Conservation (phyloP, 495 filamentous ascomycete genomes). For the Xylaria grammica region DNA sequence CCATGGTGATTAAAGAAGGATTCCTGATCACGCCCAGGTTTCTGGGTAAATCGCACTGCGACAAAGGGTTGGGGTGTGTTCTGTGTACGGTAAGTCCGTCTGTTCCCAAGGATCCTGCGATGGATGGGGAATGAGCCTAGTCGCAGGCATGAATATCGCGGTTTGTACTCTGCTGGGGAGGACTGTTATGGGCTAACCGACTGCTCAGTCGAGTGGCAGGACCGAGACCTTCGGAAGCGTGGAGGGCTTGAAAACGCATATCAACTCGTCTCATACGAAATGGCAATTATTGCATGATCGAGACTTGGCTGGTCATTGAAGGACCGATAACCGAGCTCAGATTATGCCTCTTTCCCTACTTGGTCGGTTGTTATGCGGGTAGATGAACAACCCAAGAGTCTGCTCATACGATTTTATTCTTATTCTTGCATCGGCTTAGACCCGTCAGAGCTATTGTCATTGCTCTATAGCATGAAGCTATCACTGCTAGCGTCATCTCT, state of each 20-base stretch:
- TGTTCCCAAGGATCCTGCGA: conserved; percentile 27
- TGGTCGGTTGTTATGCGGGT: not conserved
- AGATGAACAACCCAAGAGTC: no score
- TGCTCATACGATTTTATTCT: not conserved
- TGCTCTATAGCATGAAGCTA: not conserved
- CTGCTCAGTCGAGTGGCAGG: conserved; percentile 35
- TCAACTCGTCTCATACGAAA: conserved; percentile 43
- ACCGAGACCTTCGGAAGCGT: conserved; percentile 40
- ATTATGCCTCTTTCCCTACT: conserved; percentile 3
- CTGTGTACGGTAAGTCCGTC: conserved; percentile 27
- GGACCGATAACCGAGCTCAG: not conserved
- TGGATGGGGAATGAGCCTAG: not conserved
- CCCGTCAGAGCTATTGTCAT: not conserved
- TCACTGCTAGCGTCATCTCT: not conserved
- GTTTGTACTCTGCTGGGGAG: not conserved
- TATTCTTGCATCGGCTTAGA: not conserved
- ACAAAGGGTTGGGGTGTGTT: conserved; percentile 35
- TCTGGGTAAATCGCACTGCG: conserved; percentile 46
- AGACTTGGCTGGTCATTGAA: conserved; percentile 36
- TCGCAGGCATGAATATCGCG: not conserved
- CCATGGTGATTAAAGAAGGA: conserved; percentile 38
- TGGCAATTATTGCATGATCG: conserved; percentile 49
- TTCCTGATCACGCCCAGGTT: conserved; percentile 44
- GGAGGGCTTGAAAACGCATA: conserved; percentile 37
- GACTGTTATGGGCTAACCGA: not conserved